phyloP scores from a whole-genome alignment of 805 yeast genomes.

The Yamadazyma insecticola region DNA sequence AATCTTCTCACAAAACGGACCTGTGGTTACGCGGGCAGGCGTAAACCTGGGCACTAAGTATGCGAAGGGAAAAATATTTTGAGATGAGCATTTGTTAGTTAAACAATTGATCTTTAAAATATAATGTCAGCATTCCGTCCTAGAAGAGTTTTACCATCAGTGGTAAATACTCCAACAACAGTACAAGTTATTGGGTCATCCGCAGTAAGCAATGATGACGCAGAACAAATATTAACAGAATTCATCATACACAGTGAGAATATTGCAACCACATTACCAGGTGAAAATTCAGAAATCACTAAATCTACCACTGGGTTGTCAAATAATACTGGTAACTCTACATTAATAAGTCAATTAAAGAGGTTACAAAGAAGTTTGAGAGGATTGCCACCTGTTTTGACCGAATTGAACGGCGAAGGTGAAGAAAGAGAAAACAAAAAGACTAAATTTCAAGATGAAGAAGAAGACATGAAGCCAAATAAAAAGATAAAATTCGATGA shows the following conservation, averaged over 20 bases:
- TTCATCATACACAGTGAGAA: conserved; percentile 39
- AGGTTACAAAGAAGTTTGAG: conserved; percentile 74
- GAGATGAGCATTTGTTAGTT: no score
- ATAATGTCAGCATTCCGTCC: no score
- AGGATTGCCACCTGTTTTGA: conserved; percentile 64
- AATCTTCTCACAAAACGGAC: no score
- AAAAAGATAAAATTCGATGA: conserved; percentile 25
- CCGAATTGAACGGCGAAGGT: conserved; percentile 1
- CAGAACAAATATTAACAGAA: conserved; percentile 42
- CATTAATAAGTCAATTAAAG: conserved; percentile 56
- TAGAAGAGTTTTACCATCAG: conserved; percentile 38
- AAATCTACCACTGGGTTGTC: conserved; percentile 30
- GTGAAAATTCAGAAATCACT: conserved; percentile 15
- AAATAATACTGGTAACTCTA: conserved; percentile 25
- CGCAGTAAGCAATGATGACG: conserved; percentile 33
- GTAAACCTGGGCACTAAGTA: no score
- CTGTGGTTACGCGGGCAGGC: no score
- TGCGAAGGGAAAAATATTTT: no score
- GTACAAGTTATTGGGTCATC: conserved; percentile 25
- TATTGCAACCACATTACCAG: conserved; percentile 24
- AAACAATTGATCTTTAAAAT: no score
- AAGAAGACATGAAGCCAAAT: conserved; percentile 13
- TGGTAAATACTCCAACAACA: conserved; percentile 46
- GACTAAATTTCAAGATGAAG: conserved; percentile 22
- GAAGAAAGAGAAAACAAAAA: conserved; percentile 18